Conservation (phyloP, 139 green algal genomes). For the Chlorella sp. region DNA sequence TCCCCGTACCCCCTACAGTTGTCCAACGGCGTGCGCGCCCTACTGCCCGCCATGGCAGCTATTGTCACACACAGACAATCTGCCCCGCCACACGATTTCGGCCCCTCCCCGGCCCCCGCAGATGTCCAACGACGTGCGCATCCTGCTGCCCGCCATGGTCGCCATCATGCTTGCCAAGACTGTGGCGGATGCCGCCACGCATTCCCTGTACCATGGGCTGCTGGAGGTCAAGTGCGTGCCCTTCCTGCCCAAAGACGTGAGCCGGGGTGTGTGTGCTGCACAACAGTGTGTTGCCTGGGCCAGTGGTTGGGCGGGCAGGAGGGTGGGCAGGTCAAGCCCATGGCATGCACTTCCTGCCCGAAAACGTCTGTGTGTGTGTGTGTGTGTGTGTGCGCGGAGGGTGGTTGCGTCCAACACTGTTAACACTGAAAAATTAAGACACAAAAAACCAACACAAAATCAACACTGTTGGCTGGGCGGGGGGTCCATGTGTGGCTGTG, state of each 20-base stretch:
- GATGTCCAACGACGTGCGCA: constrained; percentile 87
- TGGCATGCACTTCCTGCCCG: constrained; percentile 83
- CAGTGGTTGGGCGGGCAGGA: neutral
- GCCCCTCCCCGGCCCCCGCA: constrained; percentile 9
- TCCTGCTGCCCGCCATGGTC: constrained; percentile 89
- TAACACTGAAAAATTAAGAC: too few species aligned
- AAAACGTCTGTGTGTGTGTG: constrained; percentile 23
- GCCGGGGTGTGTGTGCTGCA: neutral
- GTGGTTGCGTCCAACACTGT: too few species aligned
- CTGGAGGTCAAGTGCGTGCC: constrained; percentile 88
- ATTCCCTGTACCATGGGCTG: constrained; percentile 86
- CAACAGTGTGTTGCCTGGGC: neutral
- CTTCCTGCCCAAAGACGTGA: constrained; percentile 68
- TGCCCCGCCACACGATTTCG: neutral
- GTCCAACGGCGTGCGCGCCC: constrained; percentile 86
- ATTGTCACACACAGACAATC: too few species aligned
- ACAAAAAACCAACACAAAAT: too few species aligned
- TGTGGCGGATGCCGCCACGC: constrained; percentile 77
- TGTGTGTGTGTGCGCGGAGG: neutral
- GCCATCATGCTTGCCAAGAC: constrained; percentile 87
- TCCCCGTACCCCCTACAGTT: constrained; percentile 48
- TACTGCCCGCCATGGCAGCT: constrained; percentile 86
- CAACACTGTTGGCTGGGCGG: too few species aligned
- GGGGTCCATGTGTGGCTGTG: too few species aligned
- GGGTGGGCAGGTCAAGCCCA: constrained; percentile 74